Evolutionary conservation across 805 yeast genomes (phyloP), one percentile per base, ranked within the genome.

Genomic region (Kuraishia capsulata): DNA sequence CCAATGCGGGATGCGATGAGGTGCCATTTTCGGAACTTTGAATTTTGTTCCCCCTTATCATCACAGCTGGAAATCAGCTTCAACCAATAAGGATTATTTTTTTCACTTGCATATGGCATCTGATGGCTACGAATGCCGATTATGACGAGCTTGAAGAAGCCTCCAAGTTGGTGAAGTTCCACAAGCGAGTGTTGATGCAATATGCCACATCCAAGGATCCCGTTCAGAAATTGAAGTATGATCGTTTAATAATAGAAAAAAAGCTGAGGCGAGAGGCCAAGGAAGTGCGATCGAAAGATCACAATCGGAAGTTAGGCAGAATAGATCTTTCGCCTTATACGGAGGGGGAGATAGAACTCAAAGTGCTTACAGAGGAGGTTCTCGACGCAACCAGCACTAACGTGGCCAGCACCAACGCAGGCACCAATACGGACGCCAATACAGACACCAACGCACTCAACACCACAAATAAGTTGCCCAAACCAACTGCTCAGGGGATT

Each of bases 141-240:
- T n/a, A n/a, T 26, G 17, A 33, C 28, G n/a, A 16, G 5, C 16
- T 20, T 8, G 39, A 40, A 5, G 45, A 48, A 23, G 47, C 51
- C 2, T 34, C 42, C 20, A 47, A 42, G 38, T 11, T 51, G 9
- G 33, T 48, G 4, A 32, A 35, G 2, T 37, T 51, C 14, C 44
- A 53, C 30, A 51, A 51, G 31, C 37, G 35, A 20, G 39, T 41
- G 11, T 40, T 51, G 31, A 42, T 51, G 39, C 41, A 45, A 28
- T 48, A 49, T 6, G 56, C 56, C 14, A 42, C 52, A 10, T 45
- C 53, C 4, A 33, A 39, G 13, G 53, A 51, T 26, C 41, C 45
- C 5, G 36, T 33, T 4, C 35, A 30, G 11, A 39, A 48, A 16
- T 38, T 42, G 10, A 41, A 43, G 13, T 51, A 50, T 34, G 50